phyloP scores from a whole-genome alignment of 257 asterid genomes.

The Coffea canephora region DNA sequence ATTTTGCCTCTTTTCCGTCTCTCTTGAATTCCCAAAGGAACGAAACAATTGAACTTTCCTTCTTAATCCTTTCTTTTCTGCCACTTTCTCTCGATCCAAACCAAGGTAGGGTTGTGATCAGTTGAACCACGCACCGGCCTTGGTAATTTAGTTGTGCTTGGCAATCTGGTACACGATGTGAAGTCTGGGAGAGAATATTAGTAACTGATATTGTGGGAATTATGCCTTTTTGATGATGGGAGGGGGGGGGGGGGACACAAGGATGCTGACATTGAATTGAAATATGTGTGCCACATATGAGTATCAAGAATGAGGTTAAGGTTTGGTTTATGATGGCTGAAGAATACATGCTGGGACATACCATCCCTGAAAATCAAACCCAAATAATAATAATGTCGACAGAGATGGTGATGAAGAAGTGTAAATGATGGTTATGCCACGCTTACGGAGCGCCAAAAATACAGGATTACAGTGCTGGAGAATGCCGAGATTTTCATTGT shows the following conservation, averaged over 20 bases:
- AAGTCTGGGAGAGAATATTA: not conserved
- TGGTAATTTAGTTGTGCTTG: not conserved
- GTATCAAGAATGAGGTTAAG: not conserved
- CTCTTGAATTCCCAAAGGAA: no score
- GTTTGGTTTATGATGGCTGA: not conserved
- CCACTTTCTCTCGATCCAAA: no score
- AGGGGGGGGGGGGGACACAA: not conserved
- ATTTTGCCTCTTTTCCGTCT: no score
- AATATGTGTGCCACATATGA: not conserved
- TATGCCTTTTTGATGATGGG: not conserved
- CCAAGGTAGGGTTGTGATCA: not conserved
- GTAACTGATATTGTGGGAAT: not conserved
- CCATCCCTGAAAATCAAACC: not conserved
- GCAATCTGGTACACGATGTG: not conserved
- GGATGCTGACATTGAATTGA: no score
- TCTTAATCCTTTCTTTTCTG: no score
- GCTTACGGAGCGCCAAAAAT: not conserved
- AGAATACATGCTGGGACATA: not conserved
- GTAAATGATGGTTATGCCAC: not conserved
- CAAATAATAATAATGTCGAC: not conserved
- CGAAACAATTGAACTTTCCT: no score
- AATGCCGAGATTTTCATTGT: no score
- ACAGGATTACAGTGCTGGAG: no score
- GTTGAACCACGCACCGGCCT: not conserved
- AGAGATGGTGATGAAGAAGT: not conserved